Conservation (phyloP, 176 grass and related monocot genomes). For the Oryza meyeriana region DNA sequence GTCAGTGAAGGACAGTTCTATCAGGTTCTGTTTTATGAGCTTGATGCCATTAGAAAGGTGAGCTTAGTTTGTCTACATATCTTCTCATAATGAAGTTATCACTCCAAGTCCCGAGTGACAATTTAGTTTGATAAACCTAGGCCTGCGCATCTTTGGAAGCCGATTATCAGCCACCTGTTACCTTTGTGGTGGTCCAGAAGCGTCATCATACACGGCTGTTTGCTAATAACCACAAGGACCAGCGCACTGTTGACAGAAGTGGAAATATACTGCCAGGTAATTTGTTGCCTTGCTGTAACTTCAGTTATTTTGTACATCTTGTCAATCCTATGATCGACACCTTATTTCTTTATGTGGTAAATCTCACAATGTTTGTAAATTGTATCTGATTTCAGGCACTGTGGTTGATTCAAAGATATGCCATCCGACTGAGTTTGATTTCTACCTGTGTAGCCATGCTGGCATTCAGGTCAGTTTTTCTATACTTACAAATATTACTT, state of each 20-base stretch:
- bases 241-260: conserved; percentile 46
- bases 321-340: background rate
- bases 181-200: conserved; percentile 84
- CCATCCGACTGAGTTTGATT: conserved; percentile 88
- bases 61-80: background rate
- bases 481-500: conserved; percentile 13
- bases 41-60: conserved; percentile 75
- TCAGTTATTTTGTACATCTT: conserved; percentile 4
- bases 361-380: background rate
- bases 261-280: conserved; percentile 72
- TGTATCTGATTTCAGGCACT: conserved; percentile 45
- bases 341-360: conserved; percentile 7
- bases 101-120: background rate
- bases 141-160: conserved; percentile 72
- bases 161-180: conserved; percentile 74
- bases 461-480: conserved; percentile 58
- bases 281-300: conserved; percentile 1
- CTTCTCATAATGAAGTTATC: background rate
- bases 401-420: conserved; percentile 79
- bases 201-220: conserved; percentile 76
- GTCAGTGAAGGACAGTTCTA: conserved; percentile 84
- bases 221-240: conserved; percentile 60
- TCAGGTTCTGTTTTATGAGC: conserved; percentile 63
- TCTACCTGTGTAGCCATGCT: conserved; percentile 76
- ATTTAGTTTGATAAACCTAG: conserved; percentile 29